Conservation (phyloP, 345 rosid species). For the Euphorbia pulcherrima region DNA sequence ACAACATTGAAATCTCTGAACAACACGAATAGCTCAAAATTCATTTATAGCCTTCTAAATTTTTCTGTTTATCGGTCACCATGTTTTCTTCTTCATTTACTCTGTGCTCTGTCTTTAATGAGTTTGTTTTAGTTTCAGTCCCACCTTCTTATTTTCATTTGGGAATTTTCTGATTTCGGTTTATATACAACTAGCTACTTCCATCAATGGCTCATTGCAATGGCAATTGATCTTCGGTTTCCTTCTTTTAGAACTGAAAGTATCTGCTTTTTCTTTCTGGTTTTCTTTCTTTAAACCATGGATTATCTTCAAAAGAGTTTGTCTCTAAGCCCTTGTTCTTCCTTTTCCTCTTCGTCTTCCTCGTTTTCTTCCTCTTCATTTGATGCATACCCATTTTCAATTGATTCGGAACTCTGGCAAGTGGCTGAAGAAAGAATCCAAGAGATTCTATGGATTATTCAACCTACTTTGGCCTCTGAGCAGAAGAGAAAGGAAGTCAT, state of each 20-base stretch:
- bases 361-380: slow-evolving; percentile 25
- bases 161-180: slow-evolving; percentile 8
- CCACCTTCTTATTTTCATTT: not conserved
- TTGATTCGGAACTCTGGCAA: slow-evolving; percentile 58
- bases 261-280: slow-evolving; percentile 19
- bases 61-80: slow-evolving; percentile 5
- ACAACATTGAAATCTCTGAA: slow-evolving; percentile 6
- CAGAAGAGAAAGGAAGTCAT: slow-evolving; percentile 57
- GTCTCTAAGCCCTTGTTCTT: slow-evolving; percentile 41
- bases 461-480: slow-evolving; percentile 64
- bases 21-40: slow-evolving; percentile 19
- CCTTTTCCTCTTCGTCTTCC: not conserved
- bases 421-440: slow-evolving; percentile 67
- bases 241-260: slow-evolving; percentile 22
- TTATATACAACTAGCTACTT: slow-evolving; percentile 2
- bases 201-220: slow-evolving; percentile 19
- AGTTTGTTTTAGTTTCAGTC: not conserved
- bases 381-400: slow-evolving; percentile 32
- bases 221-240: slow-evolving; percentile 17
- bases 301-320: slow-evolving; percentile 47
- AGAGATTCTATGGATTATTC: slow-evolving; percentile 65
- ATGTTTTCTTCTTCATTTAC: slow-evolving; percentile 7
- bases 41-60: slow-evolving; percentile 9
- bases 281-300: slow-evolving; percentile 35
- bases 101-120: not conserved